phyloP scores from a whole-genome alignment of 768 basidiomycete genomes.

The Boletus patriciae region DNA sequence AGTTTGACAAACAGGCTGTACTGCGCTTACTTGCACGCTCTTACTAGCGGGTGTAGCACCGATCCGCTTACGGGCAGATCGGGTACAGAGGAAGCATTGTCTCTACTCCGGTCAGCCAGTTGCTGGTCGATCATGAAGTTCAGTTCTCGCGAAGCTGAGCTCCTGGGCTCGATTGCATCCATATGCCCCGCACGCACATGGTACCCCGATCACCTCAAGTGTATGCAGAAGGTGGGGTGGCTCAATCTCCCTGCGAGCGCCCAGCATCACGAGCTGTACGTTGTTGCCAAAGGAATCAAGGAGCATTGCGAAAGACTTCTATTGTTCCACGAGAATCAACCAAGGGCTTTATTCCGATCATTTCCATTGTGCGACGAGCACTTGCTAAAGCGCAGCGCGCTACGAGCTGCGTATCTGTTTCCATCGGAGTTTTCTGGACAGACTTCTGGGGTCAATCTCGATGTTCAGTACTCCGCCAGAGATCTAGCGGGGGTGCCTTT shows the following conservation, averaged over 20 bases:
- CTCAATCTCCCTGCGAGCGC: slow-evolving; percentile 15
- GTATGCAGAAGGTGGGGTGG: slow-evolving; percentile 16
- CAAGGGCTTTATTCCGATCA: neutral
- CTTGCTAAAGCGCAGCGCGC: slow-evolving; percentile 21
- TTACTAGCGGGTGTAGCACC: slow-evolving; percentile 41
- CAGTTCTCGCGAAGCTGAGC: slow-evolving; percentile 24
- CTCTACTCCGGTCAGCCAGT: slow-evolving; percentile 38
- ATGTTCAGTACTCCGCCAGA: slow-evolving; percentile 15
- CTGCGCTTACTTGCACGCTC: slow-evolving; percentile 45
- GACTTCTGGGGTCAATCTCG: neutral
- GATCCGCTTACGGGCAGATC: slow-evolving; percentile 46
- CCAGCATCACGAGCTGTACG: slow-evolving; percentile 35
- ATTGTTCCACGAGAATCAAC: slow-evolving; percentile 4
- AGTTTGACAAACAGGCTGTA: slow-evolving; percentile 35
- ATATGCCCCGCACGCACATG: slow-evolving; percentile 39
- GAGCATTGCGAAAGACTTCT: slow-evolving; percentile 21
- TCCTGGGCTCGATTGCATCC: slow-evolving; percentile 35
- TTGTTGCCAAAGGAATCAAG: slow-evolving; percentile 30
- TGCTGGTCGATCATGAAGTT: slow-evolving; percentile 43
- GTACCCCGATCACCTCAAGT: slow-evolving; percentile 36
- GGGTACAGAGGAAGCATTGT: slow-evolving; percentile 46
- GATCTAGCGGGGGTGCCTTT: neutral
- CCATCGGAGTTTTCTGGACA: slow-evolving; percentile 10
- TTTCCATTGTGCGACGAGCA: slow-evolving; percentile 10
- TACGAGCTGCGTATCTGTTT: slow-evolving; percentile 16